A percentile compares a stretch with the other conserved stretches of the same genome.
phyloP scores from a whole-genome alignment of 257 asterid species.

The Penstemon newberryi region DNA sequence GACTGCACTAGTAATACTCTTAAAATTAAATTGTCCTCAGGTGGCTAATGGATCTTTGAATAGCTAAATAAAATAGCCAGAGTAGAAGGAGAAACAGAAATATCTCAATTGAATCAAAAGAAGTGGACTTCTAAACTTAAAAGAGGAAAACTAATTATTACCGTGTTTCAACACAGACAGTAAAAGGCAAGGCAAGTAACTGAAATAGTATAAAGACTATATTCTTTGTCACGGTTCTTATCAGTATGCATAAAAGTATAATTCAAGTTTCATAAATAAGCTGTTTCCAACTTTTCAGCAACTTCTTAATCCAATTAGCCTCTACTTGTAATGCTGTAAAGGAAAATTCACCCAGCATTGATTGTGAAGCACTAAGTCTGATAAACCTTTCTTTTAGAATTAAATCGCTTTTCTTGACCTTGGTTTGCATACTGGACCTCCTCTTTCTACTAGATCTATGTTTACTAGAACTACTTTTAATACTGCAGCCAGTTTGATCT shows the following conservation, averaged over 20 bases:
- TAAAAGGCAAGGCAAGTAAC: background rate
- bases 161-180: background rate
- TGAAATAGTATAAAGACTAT: background rate
- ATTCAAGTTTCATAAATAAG: background rate
- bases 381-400: background rate
- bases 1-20: background rate
- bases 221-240: background rate
- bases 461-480: background rate
- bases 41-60: conserved; percentile 7
- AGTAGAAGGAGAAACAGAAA: background rate
- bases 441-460: background rate
- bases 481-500: background rate
- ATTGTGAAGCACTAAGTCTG: background rate
- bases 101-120: background rate
- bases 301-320: too few species aligned
- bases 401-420: background rate
- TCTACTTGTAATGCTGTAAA: background rate
- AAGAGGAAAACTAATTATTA: background rate
- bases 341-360: background rate
- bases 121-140: background rate
- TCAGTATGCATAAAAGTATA: background rate
- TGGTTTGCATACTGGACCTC: background rate
- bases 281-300: background rate
- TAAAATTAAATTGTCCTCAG: background rate
- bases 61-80: background rate